These are phyloP conservation scores for Protomyces arabidopsidicola DNA, from an alignment of 1,139 yeast genomes.

Conservation along the genomic window DNA sequence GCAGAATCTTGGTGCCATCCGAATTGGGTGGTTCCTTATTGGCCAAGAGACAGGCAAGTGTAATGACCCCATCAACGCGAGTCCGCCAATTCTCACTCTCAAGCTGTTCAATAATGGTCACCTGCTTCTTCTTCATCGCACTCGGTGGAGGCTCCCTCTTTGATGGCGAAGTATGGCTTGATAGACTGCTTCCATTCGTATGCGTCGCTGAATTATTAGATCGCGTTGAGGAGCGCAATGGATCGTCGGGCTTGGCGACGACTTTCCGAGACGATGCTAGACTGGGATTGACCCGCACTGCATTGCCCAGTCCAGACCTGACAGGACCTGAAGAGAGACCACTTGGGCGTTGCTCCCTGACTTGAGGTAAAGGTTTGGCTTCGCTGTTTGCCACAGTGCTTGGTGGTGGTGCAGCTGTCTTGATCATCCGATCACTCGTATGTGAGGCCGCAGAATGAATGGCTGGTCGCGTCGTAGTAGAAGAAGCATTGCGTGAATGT, in stretches of 20 bases:
- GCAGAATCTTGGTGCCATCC: slow-evolving; percentile 16
- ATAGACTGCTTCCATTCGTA: neutral
- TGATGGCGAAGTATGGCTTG: slow-evolving; percentile 1
- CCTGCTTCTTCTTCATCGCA: slow-evolving; percentile 12
- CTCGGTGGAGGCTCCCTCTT: slow-evolving; percentile 1
- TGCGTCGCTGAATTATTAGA: slow-evolving; percentile 3
- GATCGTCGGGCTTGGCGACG: slow-evolving; percentile 3
- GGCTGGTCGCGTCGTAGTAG: neutral
- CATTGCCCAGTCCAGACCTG: slow-evolving; percentile 27
- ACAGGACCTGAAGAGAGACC: slow-evolving; percentile 29
- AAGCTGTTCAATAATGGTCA: slow-evolving; percentile 28
- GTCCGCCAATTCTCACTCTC: slow-evolving; percentile 24
- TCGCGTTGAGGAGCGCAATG: slow-evolving; percentile 6
- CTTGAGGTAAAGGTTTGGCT: neutral
- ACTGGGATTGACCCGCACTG: slow-evolving; percentile 16
- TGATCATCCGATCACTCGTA: neutral
- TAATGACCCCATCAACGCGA: slow-evolving; percentile 29
- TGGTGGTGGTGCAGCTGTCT: neutral
- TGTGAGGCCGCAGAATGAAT: neutral
- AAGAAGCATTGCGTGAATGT: neutral
- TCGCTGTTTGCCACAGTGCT: neutral
- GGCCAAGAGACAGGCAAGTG: slow-evolving; percentile 30
- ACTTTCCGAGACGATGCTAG: slow-evolving; percentile 9
- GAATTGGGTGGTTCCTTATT: slow-evolving; percentile 28
- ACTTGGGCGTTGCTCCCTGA: neutral